Conservation (phyloP, 1,284 basidiomycete genomes). For the Vanrija sp. region DNA sequence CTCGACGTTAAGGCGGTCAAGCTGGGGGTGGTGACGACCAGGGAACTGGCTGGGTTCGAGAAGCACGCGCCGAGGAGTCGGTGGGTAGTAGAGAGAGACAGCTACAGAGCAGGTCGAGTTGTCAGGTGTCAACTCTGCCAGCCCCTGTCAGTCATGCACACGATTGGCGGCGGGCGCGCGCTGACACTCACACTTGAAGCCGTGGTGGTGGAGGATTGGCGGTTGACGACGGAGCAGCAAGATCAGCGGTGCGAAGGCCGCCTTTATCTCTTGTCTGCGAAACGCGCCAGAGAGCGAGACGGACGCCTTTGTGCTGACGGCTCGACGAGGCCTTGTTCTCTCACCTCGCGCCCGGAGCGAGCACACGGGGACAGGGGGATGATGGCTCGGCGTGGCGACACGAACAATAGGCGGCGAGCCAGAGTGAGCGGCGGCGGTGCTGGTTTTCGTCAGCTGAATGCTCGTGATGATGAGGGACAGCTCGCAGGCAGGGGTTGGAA, state of each 20-base stretch:
- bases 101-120: too few species aligned
- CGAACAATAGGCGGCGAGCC: neutral
- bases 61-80: neutral
- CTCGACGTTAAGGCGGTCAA: too few species aligned
- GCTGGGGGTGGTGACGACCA: neutral
- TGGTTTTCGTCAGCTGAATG: neutral
- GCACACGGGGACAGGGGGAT: neutral
- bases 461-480: neutral
- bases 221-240: neutral
- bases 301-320: too few species aligned
- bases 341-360: too few species aligned
- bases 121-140: too few species aligned
- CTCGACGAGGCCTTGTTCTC: too few species aligned
- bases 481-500: neutral
- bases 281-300: neutral
- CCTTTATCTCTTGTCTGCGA: constrained; percentile 1
- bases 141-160: neutral
- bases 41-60: neutral
- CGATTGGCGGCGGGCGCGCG: neutral
- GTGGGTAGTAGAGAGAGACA: too few species aligned
- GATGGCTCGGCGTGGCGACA: too few species aligned
- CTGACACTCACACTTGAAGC: neutral
- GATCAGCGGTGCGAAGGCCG: neutral
- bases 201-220: neutral
- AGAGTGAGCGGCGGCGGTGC: neutral